These are phyloP conservation scores for Didymella pinodella DNA, from an alignment of 2,329 filamentous ascomycete genomes.

Conservation along the genomic window DNA sequence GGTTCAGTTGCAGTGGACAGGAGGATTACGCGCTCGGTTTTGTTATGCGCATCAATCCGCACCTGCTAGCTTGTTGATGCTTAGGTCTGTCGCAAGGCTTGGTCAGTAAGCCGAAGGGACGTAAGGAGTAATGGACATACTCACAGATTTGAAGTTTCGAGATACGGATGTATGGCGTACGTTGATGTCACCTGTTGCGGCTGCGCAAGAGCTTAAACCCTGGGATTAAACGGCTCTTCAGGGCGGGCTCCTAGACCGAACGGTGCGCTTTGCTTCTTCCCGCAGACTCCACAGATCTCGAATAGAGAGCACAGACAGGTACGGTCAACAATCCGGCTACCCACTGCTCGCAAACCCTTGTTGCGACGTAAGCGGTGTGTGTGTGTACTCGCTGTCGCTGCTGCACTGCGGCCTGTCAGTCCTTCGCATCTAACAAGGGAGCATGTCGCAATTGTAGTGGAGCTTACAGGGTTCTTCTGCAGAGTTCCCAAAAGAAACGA, in stretches of 20 bases:
- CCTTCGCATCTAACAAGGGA: conserved; percentile 37
- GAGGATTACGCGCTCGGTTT: conserved; percentile 26
- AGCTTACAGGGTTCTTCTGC: conserved; percentile 50
- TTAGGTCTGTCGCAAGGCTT: conserved; percentile 24
- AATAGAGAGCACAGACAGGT: conserved; percentile 48
- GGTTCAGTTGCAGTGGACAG: conserved; percentile 24
- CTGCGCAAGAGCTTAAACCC: conserved; percentile 46
- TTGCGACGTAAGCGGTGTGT: conserved; percentile 45
- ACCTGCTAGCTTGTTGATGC: conserved; percentile 26
- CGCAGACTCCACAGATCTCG: conserved; percentile 49
- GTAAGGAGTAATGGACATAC: conserved; percentile 21
- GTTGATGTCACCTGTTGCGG: conserved; percentile 38
- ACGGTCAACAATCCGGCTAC: conserved; percentile 33
- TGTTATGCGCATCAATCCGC: conserved; percentile 27
- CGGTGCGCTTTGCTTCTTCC: conserved; percentile 50
- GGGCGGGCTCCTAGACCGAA: conserved; percentile 35
- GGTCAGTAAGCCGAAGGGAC: conserved; percentile 24
- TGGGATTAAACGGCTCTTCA: conserved; percentile 42
- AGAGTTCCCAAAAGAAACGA: conserved; percentile 41
- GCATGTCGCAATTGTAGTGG: conserved; percentile 41
- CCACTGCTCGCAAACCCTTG: conserved; percentile 36
- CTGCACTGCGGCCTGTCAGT: conserved; percentile 48
- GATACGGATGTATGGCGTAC: conserved; percentile 23
- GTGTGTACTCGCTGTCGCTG: conserved; percentile 29
- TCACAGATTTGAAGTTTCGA: conserved; percentile 20